These are phyloP conservation scores for Microstroma glucosiphilum DNA, from an alignment of 1,284 basidiomycete genomes.

Conservation along the genomic window DNA sequence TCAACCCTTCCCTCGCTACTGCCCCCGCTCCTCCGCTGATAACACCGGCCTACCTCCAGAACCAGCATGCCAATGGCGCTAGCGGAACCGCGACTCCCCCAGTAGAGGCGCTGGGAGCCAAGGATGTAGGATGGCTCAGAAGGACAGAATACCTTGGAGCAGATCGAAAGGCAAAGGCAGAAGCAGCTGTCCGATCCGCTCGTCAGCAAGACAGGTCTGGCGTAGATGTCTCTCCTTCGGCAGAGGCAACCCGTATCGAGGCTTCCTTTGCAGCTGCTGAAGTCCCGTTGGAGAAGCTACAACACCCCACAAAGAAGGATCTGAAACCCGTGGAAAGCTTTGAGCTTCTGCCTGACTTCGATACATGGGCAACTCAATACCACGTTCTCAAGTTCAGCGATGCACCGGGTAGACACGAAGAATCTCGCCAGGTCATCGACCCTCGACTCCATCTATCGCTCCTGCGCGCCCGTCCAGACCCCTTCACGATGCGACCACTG, in stretches of 20 bases:
- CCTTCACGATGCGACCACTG: conserved; percentile 33
- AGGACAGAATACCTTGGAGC: conserved; percentile 47
- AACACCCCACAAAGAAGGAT: conserved; percentile 41
- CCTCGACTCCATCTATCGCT: conserved; percentile 35
- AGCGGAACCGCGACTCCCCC: background rate
- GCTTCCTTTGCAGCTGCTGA: conserved; percentile 37
- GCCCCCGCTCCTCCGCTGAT: background rate
- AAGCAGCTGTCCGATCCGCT: conserved; percentile 22
- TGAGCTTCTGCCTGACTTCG: conserved; percentile 46
- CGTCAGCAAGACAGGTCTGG: conserved; percentile 11
- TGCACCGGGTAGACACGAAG: conserved; percentile 31
- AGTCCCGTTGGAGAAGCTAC: conserved; percentile 27
- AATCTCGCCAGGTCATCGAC: conserved; percentile 20
- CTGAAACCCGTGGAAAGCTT: conserved; percentile 40
- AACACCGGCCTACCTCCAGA: background rate
- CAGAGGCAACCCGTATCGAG: conserved; percentile 42
- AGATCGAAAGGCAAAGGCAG: conserved; percentile 26
- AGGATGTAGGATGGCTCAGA: conserved; percentile 46
- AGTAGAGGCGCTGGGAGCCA: conserved; percentile 15
- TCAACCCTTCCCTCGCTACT: conserved; percentile 18
- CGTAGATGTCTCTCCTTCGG: conserved; percentile 37
- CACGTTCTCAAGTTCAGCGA: conserved; percentile 47
- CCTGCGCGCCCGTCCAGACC: conserved; percentile 35
- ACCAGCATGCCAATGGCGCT: background rate
- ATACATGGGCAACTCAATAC: conserved; percentile 48